Evolutionary conservation across 176 grass and related monocot genomes (phyloP), one percentile per base, ranked within the genome.

Genomic region (Ensete glaucum): DNA sequence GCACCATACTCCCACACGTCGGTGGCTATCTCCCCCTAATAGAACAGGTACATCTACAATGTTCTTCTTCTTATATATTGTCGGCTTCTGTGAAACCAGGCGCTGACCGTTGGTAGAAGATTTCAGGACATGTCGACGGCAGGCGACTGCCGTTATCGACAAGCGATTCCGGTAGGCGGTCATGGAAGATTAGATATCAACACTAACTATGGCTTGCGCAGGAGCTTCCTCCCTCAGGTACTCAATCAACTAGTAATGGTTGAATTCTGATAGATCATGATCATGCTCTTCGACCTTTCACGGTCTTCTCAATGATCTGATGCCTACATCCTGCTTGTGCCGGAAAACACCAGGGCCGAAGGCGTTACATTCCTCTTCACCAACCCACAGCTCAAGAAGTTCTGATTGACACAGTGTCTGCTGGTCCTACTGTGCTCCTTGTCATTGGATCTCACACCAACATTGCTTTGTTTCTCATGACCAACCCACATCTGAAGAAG

Each of bases 151-250:
- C 77, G 90, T 0, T 97, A 93, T 52, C 77, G 90, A 50, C 90
- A 97, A 84, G 85, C 90, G 69, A 81, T 97, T 77, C 93, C 90
- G 10, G 50, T 78, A 52, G 92, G 85, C 63, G 69, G 72, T 84
- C 88, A 88, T 56, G 93, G 90, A 66, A 43, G 85, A 25, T 81
- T 97, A 64, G 93, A 93, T 2, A 13, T 85, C 1, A 77, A 97
- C 69, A 81, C 82, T 49, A 88, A 87, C 72, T 76, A 54, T 74
- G 90, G 90, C 26, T 79, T 92, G 21, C 73, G 90, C 1, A 92
- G 78, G 72, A 75, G 79, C n/a, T 93, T 93, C 81, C 88, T 93
- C 83, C 88, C 93, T 71, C 93, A 90, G 90, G 93, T 90, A 63
- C 11, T 11, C 54, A 56, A 79, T 69, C 12, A 43, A 43, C 4